Evolutionary conservation across 2,329 filamentous ascomycete species (phyloP), one percentile per base, ranked within the genome.

Genomic region (Penicillium sp.): DNA sequence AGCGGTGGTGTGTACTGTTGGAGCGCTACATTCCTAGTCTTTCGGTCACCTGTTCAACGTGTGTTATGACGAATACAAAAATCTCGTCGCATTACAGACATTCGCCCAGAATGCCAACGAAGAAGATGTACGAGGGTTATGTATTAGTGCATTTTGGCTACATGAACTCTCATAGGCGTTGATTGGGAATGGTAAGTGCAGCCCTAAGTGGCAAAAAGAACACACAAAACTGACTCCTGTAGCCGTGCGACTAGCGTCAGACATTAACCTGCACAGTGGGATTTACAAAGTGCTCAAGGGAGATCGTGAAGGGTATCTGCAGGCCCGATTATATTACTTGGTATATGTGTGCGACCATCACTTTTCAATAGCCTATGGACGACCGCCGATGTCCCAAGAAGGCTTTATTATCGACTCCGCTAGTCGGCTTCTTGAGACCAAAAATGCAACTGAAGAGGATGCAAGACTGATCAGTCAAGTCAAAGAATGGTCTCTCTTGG

Each of bases 61-160:
- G 2, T 55, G 53, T 14, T 55, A 55, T 14, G 14, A 35, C 22
- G 53, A 55, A 29, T 55, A 31, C 29, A 73, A 75, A 29, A 63
- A 68, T 1, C 66, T 79, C 3, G 74, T 79, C 35, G 67, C 76
- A 6, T 66, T 70, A n/a, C 71, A 73, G 9, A 75, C 78, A 67
- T 79, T 79, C 44, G 75, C 76, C 48, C 68, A 72, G 18, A 70
- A 74, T 18, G 22, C 33, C 12, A 73, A 76, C 55, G 67, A 73
- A 37, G 77, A 80, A 49, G 74, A 76, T 51, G 67, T 81, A 26
- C 70, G 77, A 27, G 79, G 75, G 1, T 66, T 81, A 27, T 80
- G 78, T 49, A 75, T 81, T 26, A 78, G 73, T 15, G 74, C 77
- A 12, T 81, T 79, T 58, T 81, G 79, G 78, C 69, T 81, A 0